Percentiles rank a stretch among this genome's conserved stretches.
phyloP scores from a whole-genome alignment of 495 filamentous ascomycete species.

The Aspergillus diversus region DNA sequence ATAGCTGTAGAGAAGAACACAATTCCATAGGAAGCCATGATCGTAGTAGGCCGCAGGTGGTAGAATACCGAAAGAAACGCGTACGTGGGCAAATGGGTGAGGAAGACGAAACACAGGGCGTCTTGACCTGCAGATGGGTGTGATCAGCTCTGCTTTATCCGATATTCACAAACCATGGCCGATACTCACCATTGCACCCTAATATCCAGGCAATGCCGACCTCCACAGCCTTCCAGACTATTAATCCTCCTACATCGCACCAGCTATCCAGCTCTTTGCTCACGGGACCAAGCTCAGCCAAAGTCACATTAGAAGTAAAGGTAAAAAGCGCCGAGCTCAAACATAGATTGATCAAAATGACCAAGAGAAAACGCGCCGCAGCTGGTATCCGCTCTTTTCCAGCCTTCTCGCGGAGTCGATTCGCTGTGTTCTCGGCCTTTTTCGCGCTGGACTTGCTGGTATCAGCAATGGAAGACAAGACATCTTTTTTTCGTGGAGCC shows the following conservation, averaged over 20 bases:
- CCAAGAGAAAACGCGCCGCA: constrained; percentile 61
- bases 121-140: constrained; percentile 59
- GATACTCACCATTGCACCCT: constrained; percentile 65
- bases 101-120: constrained; percentile 64
- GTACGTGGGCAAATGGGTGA: constrained; percentile 71
- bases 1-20: constrained; percentile 67
- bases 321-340: constrained; percentile 61
- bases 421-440: constrained; percentile 5
- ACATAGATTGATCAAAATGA: constrained; percentile 64
- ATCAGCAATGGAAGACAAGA: constrained; percentile 12
- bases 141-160: constrained; percentile 1
- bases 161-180: not conserved
- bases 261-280: constrained; percentile 62
- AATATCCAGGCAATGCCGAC: constrained; percentile 71
- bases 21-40: constrained; percentile 59
- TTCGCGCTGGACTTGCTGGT: constrained; percentile 11
- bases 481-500: constrained; percentile 30
- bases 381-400: constrained; percentile 43
- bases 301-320: constrained; percentile 51
- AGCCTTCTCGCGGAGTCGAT: constrained; percentile 16
- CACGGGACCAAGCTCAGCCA: constrained; percentile 62
- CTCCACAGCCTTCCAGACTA: constrained; percentile 70
- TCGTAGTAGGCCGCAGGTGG: constrained; percentile 59
- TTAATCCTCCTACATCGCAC: constrained; percentile 61
- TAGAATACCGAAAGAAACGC: constrained; percentile 78